phyloP scores from a whole-genome alignment of 306 rosid species.

The Carpinus viminea region DNA sequence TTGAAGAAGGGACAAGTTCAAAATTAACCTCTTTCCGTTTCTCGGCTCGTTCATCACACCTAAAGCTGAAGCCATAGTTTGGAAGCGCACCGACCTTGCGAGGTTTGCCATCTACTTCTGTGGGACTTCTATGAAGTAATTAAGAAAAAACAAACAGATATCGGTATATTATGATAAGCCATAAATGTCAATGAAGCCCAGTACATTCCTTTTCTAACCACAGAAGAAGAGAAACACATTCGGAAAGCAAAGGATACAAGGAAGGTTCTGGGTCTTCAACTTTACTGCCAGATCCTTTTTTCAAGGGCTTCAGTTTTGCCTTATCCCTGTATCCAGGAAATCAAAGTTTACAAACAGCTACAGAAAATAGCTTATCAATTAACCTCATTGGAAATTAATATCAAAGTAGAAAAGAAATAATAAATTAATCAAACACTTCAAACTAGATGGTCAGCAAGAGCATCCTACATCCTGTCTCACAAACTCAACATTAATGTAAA shows the following conservation, averaged over 20 bases:
- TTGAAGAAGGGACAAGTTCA: constrained; percentile 18
- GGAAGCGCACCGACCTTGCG: constrained; percentile 71
- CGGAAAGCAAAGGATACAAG: constrained; percentile 66
- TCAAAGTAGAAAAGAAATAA: background rate
- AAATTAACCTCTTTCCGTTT: constrained; percentile 77
- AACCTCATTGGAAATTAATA: background rate
- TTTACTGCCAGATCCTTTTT: constrained; percentile 46
- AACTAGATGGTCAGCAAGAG: background rate
- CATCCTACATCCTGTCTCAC: background rate
- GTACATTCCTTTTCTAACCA: constrained; percentile 13
- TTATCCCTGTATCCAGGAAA: constrained; percentile 62
- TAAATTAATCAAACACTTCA: background rate
- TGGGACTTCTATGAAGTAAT: constrained; percentile 53
- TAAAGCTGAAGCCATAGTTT: constrained; percentile 91
- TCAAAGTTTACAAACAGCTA: constrained; percentile 25
- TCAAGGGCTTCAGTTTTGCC: constrained; percentile 41
- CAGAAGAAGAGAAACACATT: constrained; percentile 16
- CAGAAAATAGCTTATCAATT: constrained; percentile 5
- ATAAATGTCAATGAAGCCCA: constrained; percentile 14
- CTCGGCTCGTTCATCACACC: constrained; percentile 92
- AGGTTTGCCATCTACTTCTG: constrained; percentile 62
- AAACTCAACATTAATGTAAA: background rate
- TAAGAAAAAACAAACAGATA: constrained; percentile 43
- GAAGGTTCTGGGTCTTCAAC: constrained; percentile 61
- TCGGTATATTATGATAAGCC: background rate